A percentile compares a stretch with the other conserved stretches of the same genome.
Evolutionary conservation across 306 rosid genomes (phyloP).

Genomic region (Benincasa hispida): DNA sequence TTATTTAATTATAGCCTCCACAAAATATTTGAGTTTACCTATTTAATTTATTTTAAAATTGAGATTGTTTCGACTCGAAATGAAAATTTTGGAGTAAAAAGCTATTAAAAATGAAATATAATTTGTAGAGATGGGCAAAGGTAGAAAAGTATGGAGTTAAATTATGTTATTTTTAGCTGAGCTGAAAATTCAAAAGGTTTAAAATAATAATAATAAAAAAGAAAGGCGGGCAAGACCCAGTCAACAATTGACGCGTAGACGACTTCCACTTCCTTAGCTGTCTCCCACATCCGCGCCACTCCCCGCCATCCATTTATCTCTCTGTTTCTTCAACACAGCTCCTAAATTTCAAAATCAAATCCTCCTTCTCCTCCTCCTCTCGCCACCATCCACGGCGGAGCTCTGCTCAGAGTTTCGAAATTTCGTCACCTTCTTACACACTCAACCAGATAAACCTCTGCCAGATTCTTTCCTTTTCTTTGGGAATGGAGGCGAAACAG

Average conservation of each 20-base stretch:
- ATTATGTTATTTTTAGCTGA: not conserved
- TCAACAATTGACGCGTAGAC: slow-evolving; percentile 1
- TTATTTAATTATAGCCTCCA: too few relatives aligned
- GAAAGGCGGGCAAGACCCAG: not conserved
- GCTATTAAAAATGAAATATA: too few relatives aligned
- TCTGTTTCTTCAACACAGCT: not conserved
- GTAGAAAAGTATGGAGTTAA: not conserved
- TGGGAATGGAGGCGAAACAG: not conserved
- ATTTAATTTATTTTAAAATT: too few relatives aligned
- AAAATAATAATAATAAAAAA: too few relatives aligned
- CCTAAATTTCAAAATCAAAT: not conserved
- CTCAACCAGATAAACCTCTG: not conserved
- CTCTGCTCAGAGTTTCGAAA: not conserved
- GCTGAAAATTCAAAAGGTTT: not conserved
- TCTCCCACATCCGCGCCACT: not conserved
- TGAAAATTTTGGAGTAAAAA: too few relatives aligned
- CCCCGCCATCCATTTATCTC: not conserved
- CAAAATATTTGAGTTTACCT: too few relatives aligned
- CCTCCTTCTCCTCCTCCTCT: not conserved
- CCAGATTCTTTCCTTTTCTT: not conserved
- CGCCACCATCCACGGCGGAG: not conserved
- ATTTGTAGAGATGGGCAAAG: not conserved
- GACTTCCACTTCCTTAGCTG: not conserved
- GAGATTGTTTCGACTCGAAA: too few relatives aligned
- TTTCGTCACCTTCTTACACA: not conserved